Evolutionary conservation across 164 flowering plant species (phyloP), one percentile per base, ranked within the genome.

Genomic region (Vitis riparia): DNA sequence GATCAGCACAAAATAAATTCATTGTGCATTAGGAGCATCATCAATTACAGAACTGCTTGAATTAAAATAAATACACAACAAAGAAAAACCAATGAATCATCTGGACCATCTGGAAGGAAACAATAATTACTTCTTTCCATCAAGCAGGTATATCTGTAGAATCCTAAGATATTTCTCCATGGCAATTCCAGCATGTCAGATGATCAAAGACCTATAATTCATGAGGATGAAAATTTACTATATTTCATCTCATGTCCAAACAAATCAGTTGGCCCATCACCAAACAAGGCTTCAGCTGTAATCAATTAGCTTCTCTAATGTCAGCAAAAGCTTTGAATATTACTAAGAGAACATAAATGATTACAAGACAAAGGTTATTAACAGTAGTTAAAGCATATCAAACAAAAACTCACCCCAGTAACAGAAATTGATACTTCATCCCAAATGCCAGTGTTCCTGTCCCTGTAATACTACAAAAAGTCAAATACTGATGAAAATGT

Each of bases 371-470:
- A 49, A 16, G 30, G 10, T 57, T 63, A 58, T 19, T 55, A 62
- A 61, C 51, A 8, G 57, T 63, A 62, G 13, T 65, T 1, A 53
- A 37, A 63, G 27, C 55, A 63, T 37, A 16, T 27, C 15, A 9
- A 32, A 59, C 29, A 60, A 61, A 55, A 71, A 79, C 97, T 90
- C 76, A 93, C 99, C 88, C 99, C 98, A 6, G 97, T 86, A 60
- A 88, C 84, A 77, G 83, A 79, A 67, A 89, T 66, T 49, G 99
- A 93, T 15, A 96, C 99, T 80, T 96, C 99, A 85, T 96, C 99
- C 98, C 99, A 96, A 69, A 96, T 90, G 79, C 99, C 99, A 65
- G 99, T 93, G 81, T 96, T 96, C 72, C 99, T 81, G 80, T 96
- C 99, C 90, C 99, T 96, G 92, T 65, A 77, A 77, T 30, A 75